A percentile compares a stretch with the other conserved stretches of the same genome.
phyloP scores from a whole-genome alignment of 225 moss, liverwort and hornwort species.

The Pleurozium schreberi region DNA sequence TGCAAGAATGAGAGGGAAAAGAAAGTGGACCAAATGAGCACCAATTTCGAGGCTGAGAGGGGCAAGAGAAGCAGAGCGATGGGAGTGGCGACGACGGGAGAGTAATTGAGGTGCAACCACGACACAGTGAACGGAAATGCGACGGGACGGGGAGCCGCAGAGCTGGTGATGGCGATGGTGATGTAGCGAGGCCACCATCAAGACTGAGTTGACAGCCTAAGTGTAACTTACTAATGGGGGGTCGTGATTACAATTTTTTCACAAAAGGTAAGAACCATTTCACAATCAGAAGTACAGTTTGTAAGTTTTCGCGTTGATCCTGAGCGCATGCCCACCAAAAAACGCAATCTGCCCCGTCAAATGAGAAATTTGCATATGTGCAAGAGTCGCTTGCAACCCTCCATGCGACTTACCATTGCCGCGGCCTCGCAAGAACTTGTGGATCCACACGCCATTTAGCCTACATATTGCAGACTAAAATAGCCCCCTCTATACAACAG shows the following conservation, averaged over 20 bases:
- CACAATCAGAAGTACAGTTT: no score
- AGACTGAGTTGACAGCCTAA: slow-evolving; percentile 4
- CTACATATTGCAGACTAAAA: neutral
- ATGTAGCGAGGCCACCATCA: neutral
- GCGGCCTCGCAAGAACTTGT: neutral
- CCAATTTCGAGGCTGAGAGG: neutral
- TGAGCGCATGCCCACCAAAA: neutral
- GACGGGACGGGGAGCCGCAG: neutral
- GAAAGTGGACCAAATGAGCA: neutral
- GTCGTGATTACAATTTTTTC: neutral
- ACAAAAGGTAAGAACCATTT: neutral
- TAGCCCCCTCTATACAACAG: neutral
- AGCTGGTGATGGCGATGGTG: neutral
- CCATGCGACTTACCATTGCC: neutral
- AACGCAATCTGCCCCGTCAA: neutral
- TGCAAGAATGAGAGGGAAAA: neutral
- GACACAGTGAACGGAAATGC: neutral
- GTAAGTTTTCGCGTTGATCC: neutral
- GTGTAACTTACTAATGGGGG: neutral
- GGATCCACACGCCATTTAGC: neutral
- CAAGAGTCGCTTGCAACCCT: neutral
- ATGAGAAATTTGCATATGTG: neutral
- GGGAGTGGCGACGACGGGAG: neutral
- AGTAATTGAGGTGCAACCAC: neutral
- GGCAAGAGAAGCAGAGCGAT: neutral